Conservation (phyloP, 371 early-diverging fungal species). For the Mycotypha africana region DNA sequence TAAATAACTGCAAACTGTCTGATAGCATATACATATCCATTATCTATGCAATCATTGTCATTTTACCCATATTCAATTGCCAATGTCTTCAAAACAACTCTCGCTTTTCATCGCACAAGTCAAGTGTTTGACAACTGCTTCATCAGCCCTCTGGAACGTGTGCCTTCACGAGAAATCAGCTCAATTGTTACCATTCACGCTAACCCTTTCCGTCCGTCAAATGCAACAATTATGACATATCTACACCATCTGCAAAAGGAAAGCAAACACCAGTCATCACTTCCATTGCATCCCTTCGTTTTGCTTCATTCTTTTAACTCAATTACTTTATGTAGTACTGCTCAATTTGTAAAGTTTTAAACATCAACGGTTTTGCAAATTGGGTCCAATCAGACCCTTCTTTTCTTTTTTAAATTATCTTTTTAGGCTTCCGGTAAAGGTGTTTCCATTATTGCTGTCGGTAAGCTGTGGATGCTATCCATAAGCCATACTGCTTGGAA, state of each 20-base stretch:
- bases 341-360: too few relatives aligned
- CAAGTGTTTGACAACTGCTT: conserved; percentile 9
- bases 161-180: conserved; percentile 10
- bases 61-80: conserved; percentile 14
- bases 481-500: too few relatives aligned
- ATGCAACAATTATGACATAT: conserved; percentile 16
- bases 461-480: too few relatives aligned
- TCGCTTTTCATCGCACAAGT: conserved; percentile 15
- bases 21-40: too few relatives aligned
- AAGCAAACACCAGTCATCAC: conserved; percentile 12
- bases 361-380: too few relatives aligned
- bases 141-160: conserved; percentile 14
- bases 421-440: too few relatives aligned
- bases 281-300: conserved; percentile 7
- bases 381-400: too few relatives aligned
- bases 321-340: too few relatives aligned
- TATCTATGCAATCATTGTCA: too few relatives aligned
- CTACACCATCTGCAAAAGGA: conserved; percentile 11
- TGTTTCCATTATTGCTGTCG: too few relatives aligned
- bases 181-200: conserved; percentile 12
- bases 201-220: conserved; percentile 12
- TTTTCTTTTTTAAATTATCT: too few relatives aligned
- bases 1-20: too few relatives aligned
- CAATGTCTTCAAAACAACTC: conserved; percentile 14
- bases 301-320: conserved; percentile 11